Evolutionary conservation across 371 early-diverging fungal genomes (phyloP), one percentile per base, ranked within the genome.

Genomic region (Mucor velutinosus): DNA sequence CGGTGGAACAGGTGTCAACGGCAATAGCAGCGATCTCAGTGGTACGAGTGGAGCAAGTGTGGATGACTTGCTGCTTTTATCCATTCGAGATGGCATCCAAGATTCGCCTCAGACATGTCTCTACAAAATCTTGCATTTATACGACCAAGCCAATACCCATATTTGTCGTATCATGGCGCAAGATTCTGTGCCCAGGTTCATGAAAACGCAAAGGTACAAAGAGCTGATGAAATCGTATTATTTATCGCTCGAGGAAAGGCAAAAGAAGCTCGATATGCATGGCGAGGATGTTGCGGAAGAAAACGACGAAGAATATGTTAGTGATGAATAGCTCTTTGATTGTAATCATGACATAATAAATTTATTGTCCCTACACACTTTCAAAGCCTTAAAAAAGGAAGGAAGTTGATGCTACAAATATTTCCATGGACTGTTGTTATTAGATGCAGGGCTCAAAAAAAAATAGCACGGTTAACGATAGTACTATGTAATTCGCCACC

Each of bases 141-240:
- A 87, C 71, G 85, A 88, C 47, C 66, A 72, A 33, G 85, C 85
- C 19, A 86, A 90, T 63, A 83, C 86, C n/a, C 90, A 90, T 56
- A 80, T 90, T 45, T 92, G 88, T 70, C 77, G 85, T 19, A 77
- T 88, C n/a, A 87, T 90, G 88, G 90, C 92, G 21, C 84, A 86
- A 37, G 92, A 92, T 67, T 89, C 89, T 7, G 86, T 91, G 4
- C 91, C 92, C 0, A 87, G 89, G 67, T 92, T 90, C 66, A 72
- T 86, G 2, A 86, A 77, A 62, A 89, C 90, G 4, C 83, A 83
- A 59, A 79, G 79, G 64, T 90, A 90, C 67, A 70, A 66, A 30
- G 64, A 70, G 2, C 45, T 79, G 19, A 45, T 78, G 43, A 27
- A 60, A 39, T 58, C 32, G 3, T 68, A 57, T 35, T 62, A 62